Evolutionary conservation across 345 rosid species (phyloP), one percentile per base, ranked within the genome.

Genomic region (Eucalyptus fibrosa): DNA sequence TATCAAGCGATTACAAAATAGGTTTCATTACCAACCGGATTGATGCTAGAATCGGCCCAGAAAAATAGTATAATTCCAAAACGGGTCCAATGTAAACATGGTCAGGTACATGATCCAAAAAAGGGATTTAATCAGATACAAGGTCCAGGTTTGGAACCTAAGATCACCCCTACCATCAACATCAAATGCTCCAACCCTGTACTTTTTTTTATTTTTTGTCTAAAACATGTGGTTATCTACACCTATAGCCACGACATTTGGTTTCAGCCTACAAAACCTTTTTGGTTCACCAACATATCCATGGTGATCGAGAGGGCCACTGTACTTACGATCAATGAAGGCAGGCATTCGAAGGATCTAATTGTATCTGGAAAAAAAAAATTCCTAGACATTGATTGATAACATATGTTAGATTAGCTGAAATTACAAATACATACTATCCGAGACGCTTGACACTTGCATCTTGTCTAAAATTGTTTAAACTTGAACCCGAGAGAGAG

Each of bases 21-120:
- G 26, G 0, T 53, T 53, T 53, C 1, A 4, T 0, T 53, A 53
- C 24, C 24, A 53, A 53, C 0, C 0, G 2, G 0, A 2, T 53
- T 1, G 0, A 1, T 53, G 26, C 11, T 53, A 53, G 11, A 53
- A 53, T 1, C 1, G 0, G 59, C 59, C 59, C 0, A 8, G 1
- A 53, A 53, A 53, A 53, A 21, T 53, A 53, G 2, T 21, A 8
- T 21, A 8, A 5, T 53, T 53, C 4, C 59, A 19, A 53, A 53
- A 53, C 0, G 5, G 11, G 4, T 19, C 59, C 59, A 53, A 19
- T 53, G 24, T 53, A 0, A 19, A 53, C 24, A 53, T 53, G 1
- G 24, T 7, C 0, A 53, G 0, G 5, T 53, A 8, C 5, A 53
- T 0, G 2, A 53, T 53, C 59, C 1, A 53, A 53, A 21, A 53